Base-by-base conservation (phyloP, 495 filamentous ascomycete species). In the Talaromyces trachyspermus region DNA sequence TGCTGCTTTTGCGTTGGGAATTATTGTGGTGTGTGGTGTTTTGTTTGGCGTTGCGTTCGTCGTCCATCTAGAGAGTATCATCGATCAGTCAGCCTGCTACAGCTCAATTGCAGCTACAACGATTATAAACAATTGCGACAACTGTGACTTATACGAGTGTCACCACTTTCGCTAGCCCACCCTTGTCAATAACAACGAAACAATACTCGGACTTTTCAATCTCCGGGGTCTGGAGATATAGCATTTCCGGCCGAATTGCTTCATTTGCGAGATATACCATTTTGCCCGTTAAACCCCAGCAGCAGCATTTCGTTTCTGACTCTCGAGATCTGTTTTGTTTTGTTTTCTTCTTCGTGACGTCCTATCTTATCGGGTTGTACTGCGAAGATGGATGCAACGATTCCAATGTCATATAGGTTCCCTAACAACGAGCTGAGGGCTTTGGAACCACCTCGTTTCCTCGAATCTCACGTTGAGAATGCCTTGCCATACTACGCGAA, bases 391-490 rank as follows among this genome's bases (percentile, higher is more conserved):
- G 69, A 73, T 46, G 64, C 69, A 15, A 58, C 63, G 33, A 68
- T 71, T 48, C 65, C 69, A 0, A 67, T 68, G 20, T 63, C 68
- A 18, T 73, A 66, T 45, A 65, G 67, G 29, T 70, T 71, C 47
- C 53, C 68, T 7, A 59, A 63, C 48, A 67, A 70, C 54, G 54
- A 52, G 19, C 54, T 71, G 33, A 65, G 65, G 15, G 57, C 62
- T 19, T 55, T 66, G 55, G 55, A 57, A 12, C 59, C 62, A 49
- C 67, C 66, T 49, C 68, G 68, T 6, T 52, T 66, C 42, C 61
- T 71, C 51, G 58, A 61, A 49, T 59, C 66, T 14, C 57, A 52
- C 38, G 30, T 70, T 23, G 48, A 52, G 38, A 63, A 65, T 43
- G 59, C 48, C 49, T 61, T 62, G 27, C 58, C 67, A 18, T 71